Base-by-base conservation (phyloP, 2,329 filamentous ascomycete genomes). In the Penicillium sp. region DNA sequence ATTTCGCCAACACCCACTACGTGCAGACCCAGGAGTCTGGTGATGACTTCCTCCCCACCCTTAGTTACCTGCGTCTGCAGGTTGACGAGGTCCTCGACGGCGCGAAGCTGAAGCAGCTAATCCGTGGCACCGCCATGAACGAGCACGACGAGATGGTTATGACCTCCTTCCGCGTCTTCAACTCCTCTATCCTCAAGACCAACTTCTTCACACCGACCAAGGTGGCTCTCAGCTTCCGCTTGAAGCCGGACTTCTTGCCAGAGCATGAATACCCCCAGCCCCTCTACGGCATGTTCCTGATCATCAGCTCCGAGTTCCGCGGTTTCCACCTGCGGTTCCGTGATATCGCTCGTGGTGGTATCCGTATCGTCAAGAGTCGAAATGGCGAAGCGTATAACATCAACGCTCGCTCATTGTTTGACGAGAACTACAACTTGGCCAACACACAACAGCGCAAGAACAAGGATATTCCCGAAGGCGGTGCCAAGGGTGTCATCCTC, bases 361-460 rank as follows among this genome's bases (percentile, higher is more conserved):
- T 99, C 67, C 91, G 94, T 63, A 99, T 99, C 61, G 94, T 99
- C 76, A 97, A 97, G 82, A 97, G 93, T 55, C 86, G 94, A 67
- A 97, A 92, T 77, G 90, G 91, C 74, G 94, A 99, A 75, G 90
- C 92, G 2, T 99, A 97, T 72, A 84, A 88, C 59, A 97, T 97
- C 81, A 99, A 99, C 72, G 92, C 92, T 36, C 88, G 94, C 57
- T 96, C 91, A 55, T 83, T 99, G 61, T 99, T 99, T 68, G 94
- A 99, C 67, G 94, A 99, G 79, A 99, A 99, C 78, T 99, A 99
- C 77, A 95, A 94, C 61, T 84, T 99, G 58, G 93, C 94, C 62
- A 97, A 95, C 77, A 99, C 94, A 0, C 94, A 99, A 77, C 94
- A 99, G 78, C 90, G 94, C 71, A 99, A 99, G 84, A 99, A 99